Percentiles rank a stretch among this genome's conserved stretches.
Conservation (phyloP, 495 filamentous ascomycete genomes). For the Annulohypoxylon maeteangense region DNA sequence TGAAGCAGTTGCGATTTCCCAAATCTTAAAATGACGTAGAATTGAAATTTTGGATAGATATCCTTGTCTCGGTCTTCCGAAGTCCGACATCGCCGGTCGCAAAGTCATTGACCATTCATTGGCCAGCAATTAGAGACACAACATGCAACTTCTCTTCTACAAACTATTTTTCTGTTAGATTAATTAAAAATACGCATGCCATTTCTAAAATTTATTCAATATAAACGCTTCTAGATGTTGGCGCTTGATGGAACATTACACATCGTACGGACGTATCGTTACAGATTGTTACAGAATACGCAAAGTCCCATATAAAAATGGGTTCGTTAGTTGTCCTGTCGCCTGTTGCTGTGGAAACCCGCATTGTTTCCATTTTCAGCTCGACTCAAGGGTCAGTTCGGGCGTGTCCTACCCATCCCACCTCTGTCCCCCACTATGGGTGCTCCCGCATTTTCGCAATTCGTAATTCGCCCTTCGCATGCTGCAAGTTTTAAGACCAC, state of each 20-base stretch:
- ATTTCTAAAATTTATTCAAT: conserved; percentile 3
- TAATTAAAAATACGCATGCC: neutral
- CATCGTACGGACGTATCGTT: neutral
- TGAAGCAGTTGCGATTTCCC: neutral
- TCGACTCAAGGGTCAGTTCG: neutral
- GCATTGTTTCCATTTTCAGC: conserved; percentile 10
- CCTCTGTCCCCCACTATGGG: conserved; percentile 29
- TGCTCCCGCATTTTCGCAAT: conserved; percentile 26
- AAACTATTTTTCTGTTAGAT: neutral
- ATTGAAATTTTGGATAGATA: conserved; percentile 24
- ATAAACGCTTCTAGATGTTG: neutral
- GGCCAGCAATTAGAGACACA: neutral
- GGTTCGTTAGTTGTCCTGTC: conserved; percentile 19
- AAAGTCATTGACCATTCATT: conserved; percentile 1
- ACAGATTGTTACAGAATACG: conserved; percentile 7
- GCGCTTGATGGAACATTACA: conserved; percentile 1
- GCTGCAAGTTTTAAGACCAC: neutral
- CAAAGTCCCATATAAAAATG: conserved; percentile 3
- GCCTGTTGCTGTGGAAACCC: conserved; percentile 41
- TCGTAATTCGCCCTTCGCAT: neutral
- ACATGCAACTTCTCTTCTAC: conserved; percentile 1
- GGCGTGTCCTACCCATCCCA: conserved; percentile 10
- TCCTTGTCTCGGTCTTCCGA: conserved; percentile 33
- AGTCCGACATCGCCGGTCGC: conserved; percentile 40
- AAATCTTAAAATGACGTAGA: conserved; percentile 35